phyloP scores from a whole-genome alignment of 768 basidiomycete species.

The Russula virescens region DNA sequence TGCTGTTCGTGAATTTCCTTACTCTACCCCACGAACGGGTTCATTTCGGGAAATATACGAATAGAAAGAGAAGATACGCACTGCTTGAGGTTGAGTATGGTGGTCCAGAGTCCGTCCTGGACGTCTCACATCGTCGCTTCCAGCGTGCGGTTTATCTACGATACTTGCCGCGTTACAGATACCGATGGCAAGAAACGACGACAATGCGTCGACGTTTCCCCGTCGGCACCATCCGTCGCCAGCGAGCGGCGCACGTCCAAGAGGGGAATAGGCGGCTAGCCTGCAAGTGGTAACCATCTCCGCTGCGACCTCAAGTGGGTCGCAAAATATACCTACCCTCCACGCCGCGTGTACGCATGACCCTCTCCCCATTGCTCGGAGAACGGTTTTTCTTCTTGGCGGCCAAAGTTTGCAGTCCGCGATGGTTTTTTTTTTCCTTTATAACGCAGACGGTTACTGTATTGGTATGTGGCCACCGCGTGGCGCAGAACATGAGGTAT shows the following conservation, averaged over 20 bases:
- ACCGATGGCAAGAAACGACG: slow-evolving; percentile 14
- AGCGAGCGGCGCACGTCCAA: neutral
- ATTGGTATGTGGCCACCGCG: neutral
- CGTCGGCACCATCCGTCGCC: slow-evolving; percentile 1
- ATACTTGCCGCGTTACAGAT: neutral
- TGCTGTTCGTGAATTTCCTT: neutral
- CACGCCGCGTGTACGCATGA: too few relatives aligned
- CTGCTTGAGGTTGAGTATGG: neutral
- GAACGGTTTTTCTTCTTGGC: too few relatives aligned
- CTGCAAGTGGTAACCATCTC: slow-evolving; percentile 7
- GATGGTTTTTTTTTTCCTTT: neutral
- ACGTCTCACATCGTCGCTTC: neutral
- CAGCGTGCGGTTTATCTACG: slow-evolving; percentile 1
- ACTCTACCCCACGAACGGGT: neutral
- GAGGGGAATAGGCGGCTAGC: slow-evolving; percentile 5
- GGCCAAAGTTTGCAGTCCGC: neutral
- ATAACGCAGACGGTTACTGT: neutral
- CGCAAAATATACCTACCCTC: too few relatives aligned
- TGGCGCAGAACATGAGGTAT: neutral
- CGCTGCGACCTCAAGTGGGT: neutral
- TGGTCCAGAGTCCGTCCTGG: neutral
- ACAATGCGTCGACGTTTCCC: slow-evolving; percentile 23
- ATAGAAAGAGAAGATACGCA: neutral
- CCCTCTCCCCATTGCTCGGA: too few relatives aligned
- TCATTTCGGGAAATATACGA: neutral